Percentiles rank a stretch among this genome's conserved stretches.
These are phyloP conservation scores for Amniculicola lignicola DNA, from an alignment of 495 filamentous ascomycete species.

Conservation along the genomic window DNA sequence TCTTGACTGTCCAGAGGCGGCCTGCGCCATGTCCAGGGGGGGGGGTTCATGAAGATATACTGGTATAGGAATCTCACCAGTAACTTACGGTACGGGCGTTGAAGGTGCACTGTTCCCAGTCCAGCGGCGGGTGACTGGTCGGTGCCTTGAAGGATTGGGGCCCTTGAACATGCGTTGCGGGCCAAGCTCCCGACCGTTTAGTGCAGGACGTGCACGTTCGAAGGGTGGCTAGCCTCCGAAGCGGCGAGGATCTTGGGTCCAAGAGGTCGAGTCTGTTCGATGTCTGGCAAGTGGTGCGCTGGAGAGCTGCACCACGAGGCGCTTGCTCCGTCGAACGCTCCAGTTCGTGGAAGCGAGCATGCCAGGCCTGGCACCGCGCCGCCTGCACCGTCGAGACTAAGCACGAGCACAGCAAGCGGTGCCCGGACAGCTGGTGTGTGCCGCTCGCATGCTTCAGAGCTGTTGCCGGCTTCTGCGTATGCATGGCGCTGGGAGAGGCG, in stretches of 20 bases:
- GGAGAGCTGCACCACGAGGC: neutral
- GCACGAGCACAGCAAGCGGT: constrained; percentile 1
- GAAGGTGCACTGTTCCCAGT: constrained; percentile 24
- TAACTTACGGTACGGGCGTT: constrained; percentile 23
- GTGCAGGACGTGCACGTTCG: constrained; percentile 24
- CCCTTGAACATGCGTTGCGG: constrained; percentile 15
- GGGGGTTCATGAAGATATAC: constrained; percentile 23
- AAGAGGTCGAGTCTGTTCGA: neutral
- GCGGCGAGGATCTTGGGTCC: constrained; percentile 13
- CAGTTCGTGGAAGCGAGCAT: neutral
- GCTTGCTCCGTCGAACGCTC: too few relatives aligned
- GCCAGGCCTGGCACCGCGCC: neutral
- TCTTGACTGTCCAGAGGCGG: constrained; percentile 20
- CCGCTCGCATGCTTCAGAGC: constrained; percentile 1
- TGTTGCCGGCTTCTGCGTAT: constrained; percentile 11
- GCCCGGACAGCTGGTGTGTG: constrained; percentile 10
- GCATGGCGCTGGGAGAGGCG: constrained; percentile 8
- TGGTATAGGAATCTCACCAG: constrained; percentile 27
- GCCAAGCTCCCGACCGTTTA: constrained; percentile 36
- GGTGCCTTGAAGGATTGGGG: constrained; percentile 35
- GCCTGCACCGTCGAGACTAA: neutral
- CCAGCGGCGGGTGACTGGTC: constrained; percentile 29
- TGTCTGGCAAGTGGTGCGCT: neutral
- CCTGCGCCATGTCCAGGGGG: constrained; percentile 29
- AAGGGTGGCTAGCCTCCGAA: neutral